Evolutionary conservation across 345 rosid species (phyloP).

Genomic region (Passiflora organensis): DNA sequence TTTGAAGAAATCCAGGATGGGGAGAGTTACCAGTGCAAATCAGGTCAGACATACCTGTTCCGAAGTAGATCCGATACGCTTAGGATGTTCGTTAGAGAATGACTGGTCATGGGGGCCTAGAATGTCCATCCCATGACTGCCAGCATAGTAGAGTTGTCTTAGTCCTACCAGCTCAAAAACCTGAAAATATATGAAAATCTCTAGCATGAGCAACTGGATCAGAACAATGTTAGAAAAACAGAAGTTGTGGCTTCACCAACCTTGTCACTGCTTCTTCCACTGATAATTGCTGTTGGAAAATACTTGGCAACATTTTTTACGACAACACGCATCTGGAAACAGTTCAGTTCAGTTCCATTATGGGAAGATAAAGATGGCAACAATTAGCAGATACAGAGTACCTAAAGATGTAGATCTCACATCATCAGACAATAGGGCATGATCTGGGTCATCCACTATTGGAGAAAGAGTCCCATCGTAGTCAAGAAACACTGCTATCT

Average conservation of each 20-base stretch:
- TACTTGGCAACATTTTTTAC: conserved; percentile 65
- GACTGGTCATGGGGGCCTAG: conserved; percentile 49
- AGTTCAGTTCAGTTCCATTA: neutral
- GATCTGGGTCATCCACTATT: conserved; percentile 84
- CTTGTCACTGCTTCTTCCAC: conserved; percentile 94
- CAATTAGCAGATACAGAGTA: neutral
- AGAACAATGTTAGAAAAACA: neutral
- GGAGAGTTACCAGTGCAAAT: neutral
- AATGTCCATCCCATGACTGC: conserved; percentile 99
- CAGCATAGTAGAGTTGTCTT: conserved; percentile 93
- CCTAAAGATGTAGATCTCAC: conserved; percentile 35
- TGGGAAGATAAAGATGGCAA: neutral
- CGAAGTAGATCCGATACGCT: conserved; percentile 57
- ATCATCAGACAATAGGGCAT: conserved; percentile 62
- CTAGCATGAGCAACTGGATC: neutral
- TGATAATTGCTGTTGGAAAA: conserved; percentile 92
- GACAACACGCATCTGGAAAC: conserved; percentile 77
- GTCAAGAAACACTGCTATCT: conserved; percentile 78
- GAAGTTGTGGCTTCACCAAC: conserved; percentile 28
- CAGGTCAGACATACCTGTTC: conserved; percentile 39
- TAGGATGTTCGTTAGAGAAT: conserved; percentile 41
- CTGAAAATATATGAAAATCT: conserved; percentile 31
- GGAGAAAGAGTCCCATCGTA: conserved; percentile 96
- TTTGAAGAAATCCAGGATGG: neutral
- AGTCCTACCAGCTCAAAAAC: conserved; percentile 82